These are phyloP conservation scores for Verticillium klebahnii DNA, from an alignment of 2,329 filamentous ascomycete genomes.

Conservation along the genomic window DNA sequence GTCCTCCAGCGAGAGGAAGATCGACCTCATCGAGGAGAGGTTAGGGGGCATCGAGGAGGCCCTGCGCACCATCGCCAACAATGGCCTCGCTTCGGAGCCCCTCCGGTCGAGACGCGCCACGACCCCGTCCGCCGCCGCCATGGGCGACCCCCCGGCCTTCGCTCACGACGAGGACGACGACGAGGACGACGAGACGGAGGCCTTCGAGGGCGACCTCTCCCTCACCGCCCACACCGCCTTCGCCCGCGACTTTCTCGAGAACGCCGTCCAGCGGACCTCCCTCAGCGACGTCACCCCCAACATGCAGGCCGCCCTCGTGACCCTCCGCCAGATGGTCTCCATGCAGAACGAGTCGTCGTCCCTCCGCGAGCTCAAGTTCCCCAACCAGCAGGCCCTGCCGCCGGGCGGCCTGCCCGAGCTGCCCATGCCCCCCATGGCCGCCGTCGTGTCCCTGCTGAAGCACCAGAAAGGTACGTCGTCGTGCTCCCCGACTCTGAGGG, in stretches of 20 bases:
- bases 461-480: slow-evolving; percentile 36
- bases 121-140: slow-evolving; percentile 12
- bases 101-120: slow-evolving; percentile 15
- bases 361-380: slow-evolving; percentile 38
- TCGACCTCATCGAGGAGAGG: slow-evolving; percentile 41
- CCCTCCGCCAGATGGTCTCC: slow-evolving; percentile 46
- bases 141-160: slow-evolving; percentile 14
- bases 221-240: slow-evolving; percentile 48
- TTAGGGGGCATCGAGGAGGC: slow-evolving; percentile 40
- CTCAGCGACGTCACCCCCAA: slow-evolving; percentile 40
- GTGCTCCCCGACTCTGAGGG: not conserved
- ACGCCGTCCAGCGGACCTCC: slow-evolving; percentile 44
- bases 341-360: slow-evolving; percentile 40
- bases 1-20: slow-evolving; percentile 45
- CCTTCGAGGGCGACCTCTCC: slow-evolving; percentile 43
- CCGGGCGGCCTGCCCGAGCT: slow-evolving; percentile 43
- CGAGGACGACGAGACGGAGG: slow-evolving; percentile 33
- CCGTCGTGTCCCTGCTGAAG: slow-evolving; percentile 44
- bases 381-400: slow-evolving; percentile 39
- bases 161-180: slow-evolving; percentile 29
- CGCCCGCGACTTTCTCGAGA: slow-evolving; percentile 49
- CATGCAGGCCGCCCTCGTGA: slow-evolving; percentile 47
- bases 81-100: slow-evolving; percentile 4
- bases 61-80: slow-evolving; percentile 30
- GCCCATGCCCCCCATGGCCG: slow-evolving; percentile 48